A percentile compares a stretch with the other conserved stretches of the same genome.
Evolutionary conservation across 768 basidiomycete species (phyloP).

Genomic region (Agaricus blazei): DNA sequence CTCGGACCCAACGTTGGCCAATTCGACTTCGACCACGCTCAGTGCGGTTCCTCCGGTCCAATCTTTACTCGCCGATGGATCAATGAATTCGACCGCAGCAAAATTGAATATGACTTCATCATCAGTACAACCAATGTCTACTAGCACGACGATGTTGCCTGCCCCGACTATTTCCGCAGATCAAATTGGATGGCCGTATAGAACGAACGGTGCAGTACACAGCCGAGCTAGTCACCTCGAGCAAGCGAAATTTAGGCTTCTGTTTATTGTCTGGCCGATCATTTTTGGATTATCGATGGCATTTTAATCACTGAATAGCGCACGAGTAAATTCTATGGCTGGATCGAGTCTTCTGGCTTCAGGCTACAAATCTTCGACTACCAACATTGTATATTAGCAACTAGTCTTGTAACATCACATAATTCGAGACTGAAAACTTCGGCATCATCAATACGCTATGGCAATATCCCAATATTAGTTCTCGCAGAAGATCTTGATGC

Average conservation of each 20-base stretch:
- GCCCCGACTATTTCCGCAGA: slow-evolving; percentile 10
- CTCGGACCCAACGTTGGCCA: background rate
- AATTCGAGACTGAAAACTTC: background rate
- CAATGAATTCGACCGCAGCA: background rate
- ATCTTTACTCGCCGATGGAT: background rate
- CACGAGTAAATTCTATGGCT: no score
- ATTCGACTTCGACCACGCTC: background rate
- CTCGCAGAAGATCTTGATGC: no score
- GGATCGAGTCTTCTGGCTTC: background rate
- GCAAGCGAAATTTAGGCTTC: slow-evolving; percentile 37
- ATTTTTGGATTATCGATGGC: slow-evolving; percentile 54
- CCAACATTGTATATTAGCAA: background rate
- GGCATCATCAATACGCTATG: background rate
- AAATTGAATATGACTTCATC: background rate
- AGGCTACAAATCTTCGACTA: background rate
- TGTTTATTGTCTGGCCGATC: slow-evolving; percentile 53
- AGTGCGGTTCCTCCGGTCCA: background rate
- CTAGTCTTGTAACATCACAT: background rate
- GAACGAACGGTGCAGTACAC: slow-evolving; percentile 13
- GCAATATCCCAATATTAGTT: no score
- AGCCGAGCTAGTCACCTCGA: slow-evolving; percentile 24
- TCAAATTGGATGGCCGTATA: slow-evolving; percentile 2
- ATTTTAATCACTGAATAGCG: slow-evolving; percentile 21
- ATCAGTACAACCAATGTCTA: slow-evolving; percentile 1
- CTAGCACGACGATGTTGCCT: slow-evolving; percentile 11